These are phyloP conservation scores for Amanita pallidorosea DNA, from an alignment of 768 basidiomycete species.

Conservation along the genomic window DNA sequence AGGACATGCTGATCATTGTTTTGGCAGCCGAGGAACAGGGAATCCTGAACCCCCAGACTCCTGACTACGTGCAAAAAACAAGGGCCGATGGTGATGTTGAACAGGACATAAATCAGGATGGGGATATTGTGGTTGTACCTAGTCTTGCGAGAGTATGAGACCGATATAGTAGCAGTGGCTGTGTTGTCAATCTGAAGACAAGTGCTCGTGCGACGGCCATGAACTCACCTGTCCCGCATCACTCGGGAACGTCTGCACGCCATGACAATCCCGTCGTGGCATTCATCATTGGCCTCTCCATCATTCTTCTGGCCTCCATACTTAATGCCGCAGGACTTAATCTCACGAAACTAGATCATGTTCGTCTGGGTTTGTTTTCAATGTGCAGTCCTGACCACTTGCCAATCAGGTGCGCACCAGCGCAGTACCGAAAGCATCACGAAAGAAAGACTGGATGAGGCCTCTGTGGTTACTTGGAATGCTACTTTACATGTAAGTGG, in stretches of 20 bases:
- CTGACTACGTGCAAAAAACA: constrained; percentile 40
- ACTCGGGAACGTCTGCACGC: neutral
- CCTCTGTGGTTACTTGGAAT: constrained; percentile 90
- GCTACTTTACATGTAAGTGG: constrained; percentile 63
- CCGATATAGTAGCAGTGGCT: neutral
- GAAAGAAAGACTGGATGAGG: constrained; percentile 70
- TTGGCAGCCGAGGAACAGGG: constrained; percentile 65
- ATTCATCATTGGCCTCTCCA: constrained; percentile 79
- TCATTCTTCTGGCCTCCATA: constrained; percentile 76
- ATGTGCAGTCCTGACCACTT: neutral
- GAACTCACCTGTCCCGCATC: neutral
- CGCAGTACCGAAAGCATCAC: constrained; percentile 62
- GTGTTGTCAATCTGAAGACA: neutral
- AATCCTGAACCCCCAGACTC: constrained; percentile 43
- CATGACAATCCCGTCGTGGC: constrained; percentile 45
- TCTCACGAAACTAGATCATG: constrained; percentile 89
- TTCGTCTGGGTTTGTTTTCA: constrained; percentile 21
- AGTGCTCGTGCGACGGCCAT: no score
- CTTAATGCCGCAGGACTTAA: constrained; percentile 91
- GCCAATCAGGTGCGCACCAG: constrained; percentile 53
- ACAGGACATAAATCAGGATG: neutral
- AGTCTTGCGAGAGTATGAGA: neutral
- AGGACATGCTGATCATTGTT: neutral
- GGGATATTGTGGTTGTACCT: neutral
- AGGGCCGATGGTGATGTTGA: neutral